phyloP scores from a whole-genome alignment of 1,284 basidiomycete genomes.

The Sparassis latifolia region DNA sequence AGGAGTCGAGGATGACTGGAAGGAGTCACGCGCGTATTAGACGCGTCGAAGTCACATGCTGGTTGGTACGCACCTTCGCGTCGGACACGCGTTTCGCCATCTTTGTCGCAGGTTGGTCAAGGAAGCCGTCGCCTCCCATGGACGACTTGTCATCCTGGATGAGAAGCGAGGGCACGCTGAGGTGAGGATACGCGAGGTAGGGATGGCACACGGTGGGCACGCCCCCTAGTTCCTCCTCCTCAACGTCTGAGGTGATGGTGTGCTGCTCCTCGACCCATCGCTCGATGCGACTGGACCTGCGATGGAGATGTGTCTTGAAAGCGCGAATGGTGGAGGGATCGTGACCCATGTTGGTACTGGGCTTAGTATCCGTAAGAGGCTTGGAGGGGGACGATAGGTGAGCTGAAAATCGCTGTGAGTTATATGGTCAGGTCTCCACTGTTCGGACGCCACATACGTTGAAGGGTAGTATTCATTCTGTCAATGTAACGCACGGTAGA shows the following conservation, averaged over 20 bases:
- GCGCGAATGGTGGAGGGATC: slow-evolving; percentile 15
- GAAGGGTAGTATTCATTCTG: no score
- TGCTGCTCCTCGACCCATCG: slow-evolving; percentile 65
- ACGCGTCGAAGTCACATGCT: slow-evolving; percentile 22
- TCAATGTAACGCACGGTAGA: neutral
- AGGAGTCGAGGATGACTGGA: slow-evolving; percentile 15
- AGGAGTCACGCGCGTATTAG: slow-evolving; percentile 12
- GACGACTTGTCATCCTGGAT: slow-evolving; percentile 27
- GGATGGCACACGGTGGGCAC: slow-evolving; percentile 34
- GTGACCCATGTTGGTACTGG: slow-evolving; percentile 12
- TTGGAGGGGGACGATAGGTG: no score
- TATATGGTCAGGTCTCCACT: no score
- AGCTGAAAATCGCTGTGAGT: neutral
- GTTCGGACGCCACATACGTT: no score
- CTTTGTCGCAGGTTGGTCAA: slow-evolving; percentile 30
- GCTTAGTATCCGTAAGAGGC: no score
- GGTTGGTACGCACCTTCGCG: slow-evolving; percentile 19
- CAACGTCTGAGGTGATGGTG: neutral
- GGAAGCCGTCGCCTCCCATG: slow-evolving; percentile 51
- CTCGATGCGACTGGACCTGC: slow-evolving; percentile 55
- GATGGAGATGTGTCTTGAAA: slow-evolving; percentile 21
- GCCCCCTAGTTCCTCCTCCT: slow-evolving; percentile 16
- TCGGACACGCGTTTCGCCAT: slow-evolving; percentile 27
- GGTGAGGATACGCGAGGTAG: slow-evolving; percentile 50
- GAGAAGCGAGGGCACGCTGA: slow-evolving; percentile 24